Evolutionary conservation across 2,329 filamentous ascomycete species (phyloP).

Genomic region (Trichophyton verrucosum): DNA sequence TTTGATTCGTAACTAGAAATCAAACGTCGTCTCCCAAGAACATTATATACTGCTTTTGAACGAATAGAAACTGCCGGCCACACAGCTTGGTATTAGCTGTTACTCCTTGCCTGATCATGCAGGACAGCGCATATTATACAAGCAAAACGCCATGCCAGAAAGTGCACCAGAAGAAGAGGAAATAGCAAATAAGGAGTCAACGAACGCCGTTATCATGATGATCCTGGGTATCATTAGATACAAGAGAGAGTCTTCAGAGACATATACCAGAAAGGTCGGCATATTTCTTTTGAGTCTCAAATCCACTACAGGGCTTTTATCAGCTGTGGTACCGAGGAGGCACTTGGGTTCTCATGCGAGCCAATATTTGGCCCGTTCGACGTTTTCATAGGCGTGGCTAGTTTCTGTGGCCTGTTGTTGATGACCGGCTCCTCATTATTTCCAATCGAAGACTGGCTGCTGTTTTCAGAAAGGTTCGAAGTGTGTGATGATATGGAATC

Average conservation of each 20-base stretch:
- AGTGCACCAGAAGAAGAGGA: not conserved
- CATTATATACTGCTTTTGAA: not conserved
- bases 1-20: not conserved
- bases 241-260: not conserved
- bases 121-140: not conserved
- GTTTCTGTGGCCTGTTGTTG: not conserved
- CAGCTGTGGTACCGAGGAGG: not conserved
- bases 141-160: not conserved
- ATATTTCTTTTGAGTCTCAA: not conserved
- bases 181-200: not conserved
- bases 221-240: not conserved
- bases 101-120: not conserved
- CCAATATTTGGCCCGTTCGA: not conserved
- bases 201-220: not conserved
- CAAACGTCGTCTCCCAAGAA: too few relatives aligned
- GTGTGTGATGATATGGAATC: not conserved
- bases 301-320: not conserved
- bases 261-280: not conserved
- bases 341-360: not conserved
- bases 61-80: not conserved
- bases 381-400: not conserved
- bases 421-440: not conserved
- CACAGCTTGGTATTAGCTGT: not conserved
- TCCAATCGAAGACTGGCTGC: not conserved
- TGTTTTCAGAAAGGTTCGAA: not conserved